Base-by-base conservation (phyloP, 2,329 filamentous ascomycete genomes). In the Hymenoscyphus scutula region DNA sequence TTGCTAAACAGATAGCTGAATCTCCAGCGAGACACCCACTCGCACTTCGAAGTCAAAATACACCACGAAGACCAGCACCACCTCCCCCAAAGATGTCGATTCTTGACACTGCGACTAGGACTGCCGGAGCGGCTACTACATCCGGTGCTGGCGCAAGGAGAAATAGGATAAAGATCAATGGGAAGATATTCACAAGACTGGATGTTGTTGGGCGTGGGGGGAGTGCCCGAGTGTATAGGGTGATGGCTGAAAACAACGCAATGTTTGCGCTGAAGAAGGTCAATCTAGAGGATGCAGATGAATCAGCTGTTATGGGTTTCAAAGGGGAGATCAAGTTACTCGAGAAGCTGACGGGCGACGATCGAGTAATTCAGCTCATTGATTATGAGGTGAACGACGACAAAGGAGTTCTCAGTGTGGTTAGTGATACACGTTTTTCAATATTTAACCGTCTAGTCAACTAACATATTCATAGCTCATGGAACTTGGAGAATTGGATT, bases 81-180 rank as follows among this genome's bases (percentile, higher is more conserved):
- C 94, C 94, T 2, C 92, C 92, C 7, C 94, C 95, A 0, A 98
- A 97, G 76, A 98, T 98, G 94, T 95, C 91, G 1, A 89, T 97
- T 7, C 79, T 97, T n/a, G 92, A 98, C 68, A 89, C 93, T 2
- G 94, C 92, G 1, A 97, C 94, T 1, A 86, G 89, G 1, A 88
- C 88, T 11, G 92, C 90, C 3, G 93, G 93, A 15, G 90, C 92
- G 29, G 87, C 90, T 4, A 88, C 90, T 0, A 87, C 91, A 2
- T 84, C 86, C 3, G 90, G 93, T 72, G 80, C 80, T 25, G 73
- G 67, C 62, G 84, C 90, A 76, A 91, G 92, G 72, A 86, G 92
- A 55, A 91, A 92, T 66, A 89, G 94, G 62, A 84, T 98, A 63
- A 88, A 89, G 55, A 88, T 99, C 65, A 99, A 99, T 73, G 91